Conservation (phyloP, 345 rosid genomes). For the Murraya koenigii region DNA sequence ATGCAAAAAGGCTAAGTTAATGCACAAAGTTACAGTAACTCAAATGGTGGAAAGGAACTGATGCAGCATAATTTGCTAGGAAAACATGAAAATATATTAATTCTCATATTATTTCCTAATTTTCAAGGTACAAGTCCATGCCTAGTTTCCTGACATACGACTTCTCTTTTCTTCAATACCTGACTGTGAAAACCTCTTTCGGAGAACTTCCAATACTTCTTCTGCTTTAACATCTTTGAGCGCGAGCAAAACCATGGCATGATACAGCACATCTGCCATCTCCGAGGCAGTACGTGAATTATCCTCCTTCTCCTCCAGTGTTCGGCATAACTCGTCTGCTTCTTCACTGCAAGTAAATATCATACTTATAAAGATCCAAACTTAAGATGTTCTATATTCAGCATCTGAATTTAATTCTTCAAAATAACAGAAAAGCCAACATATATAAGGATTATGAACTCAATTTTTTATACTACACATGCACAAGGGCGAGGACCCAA, state of each 20-base stretch:
- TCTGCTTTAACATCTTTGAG: slow-evolving; percentile 59
- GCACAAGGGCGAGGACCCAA: not conserved
- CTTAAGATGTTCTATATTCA: not conserved
- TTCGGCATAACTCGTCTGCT: slow-evolving; percentile 82
- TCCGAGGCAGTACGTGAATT: slow-evolving; percentile 62
- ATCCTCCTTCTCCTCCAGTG: slow-evolving; percentile 78
- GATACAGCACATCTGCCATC: slow-evolving; percentile 91
- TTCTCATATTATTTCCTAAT: not conserved
- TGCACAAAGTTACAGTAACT: not conserved
- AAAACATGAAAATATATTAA: not conserved
- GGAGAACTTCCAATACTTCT: slow-evolving; percentile 63
- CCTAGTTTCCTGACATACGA: slow-evolving; percentile 22
- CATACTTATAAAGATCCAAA: not conserved
- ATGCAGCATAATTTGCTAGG: not conserved
- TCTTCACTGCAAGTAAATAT: slow-evolving; percentile 58
- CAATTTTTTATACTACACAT: not conserved
- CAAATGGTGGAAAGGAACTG: not conserved
- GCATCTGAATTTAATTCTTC: not conserved
- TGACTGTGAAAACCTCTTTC: slow-evolving; percentile 67
- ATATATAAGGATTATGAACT: not conserved
- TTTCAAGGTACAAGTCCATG: not conserved
- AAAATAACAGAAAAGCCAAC: not conserved
- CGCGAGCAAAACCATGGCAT: slow-evolving; percentile 73
- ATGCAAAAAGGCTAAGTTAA: not conserved
- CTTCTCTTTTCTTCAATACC: slow-evolving; percentile 82